Evolutionary conservation across 805 yeast species (phyloP).

Genomic region (Starmerella potacharoeniae): DNA sequence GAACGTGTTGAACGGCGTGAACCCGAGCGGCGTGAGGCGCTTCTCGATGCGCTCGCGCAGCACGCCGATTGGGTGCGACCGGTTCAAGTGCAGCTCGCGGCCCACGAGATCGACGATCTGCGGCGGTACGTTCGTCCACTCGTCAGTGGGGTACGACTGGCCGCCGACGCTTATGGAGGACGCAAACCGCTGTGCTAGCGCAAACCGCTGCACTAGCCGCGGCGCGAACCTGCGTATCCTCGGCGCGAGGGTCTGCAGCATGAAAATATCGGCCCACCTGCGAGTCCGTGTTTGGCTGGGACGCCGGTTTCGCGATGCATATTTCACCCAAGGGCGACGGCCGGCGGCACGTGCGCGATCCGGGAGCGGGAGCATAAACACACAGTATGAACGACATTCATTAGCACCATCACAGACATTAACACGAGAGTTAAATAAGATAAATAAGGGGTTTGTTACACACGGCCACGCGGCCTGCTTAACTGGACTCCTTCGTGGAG

Average conservation of each 20-base stretch:
- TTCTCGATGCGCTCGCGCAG: constrained; percentile 61
- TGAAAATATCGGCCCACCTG: no score
- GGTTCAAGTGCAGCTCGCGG: constrained; percentile 60
- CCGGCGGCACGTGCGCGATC: background rate
- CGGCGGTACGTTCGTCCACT: constrained; percentile 77
- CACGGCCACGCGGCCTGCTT: constrained; percentile 1
- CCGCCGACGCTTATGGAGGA: constrained; percentile 8
- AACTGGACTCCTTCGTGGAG: constrained; percentile 20
- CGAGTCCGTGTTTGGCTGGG: background rate
- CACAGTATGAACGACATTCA: background rate
- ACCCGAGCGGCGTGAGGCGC: constrained; percentile 51
- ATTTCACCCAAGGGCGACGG: background rate
- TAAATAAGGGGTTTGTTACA: constrained; percentile 9
- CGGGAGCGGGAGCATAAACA: no score
- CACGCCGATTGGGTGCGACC: constrained; percentile 83
- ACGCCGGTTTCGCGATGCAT: background rate
- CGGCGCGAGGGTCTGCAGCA: no score
- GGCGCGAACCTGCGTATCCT: no score
- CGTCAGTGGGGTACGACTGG: constrained; percentile 38
- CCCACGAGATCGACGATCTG: constrained; percentile 57
- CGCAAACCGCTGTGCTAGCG: background rate
- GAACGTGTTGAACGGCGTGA: constrained; percentile 65
- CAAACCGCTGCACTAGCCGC: background rate
- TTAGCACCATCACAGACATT: constrained; percentile 2
- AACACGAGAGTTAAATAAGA: constrained; percentile 9